Evolutionary conservation across 148 eudicot species (phyloP).

Genomic region (Spergularia bocconei): DNA sequence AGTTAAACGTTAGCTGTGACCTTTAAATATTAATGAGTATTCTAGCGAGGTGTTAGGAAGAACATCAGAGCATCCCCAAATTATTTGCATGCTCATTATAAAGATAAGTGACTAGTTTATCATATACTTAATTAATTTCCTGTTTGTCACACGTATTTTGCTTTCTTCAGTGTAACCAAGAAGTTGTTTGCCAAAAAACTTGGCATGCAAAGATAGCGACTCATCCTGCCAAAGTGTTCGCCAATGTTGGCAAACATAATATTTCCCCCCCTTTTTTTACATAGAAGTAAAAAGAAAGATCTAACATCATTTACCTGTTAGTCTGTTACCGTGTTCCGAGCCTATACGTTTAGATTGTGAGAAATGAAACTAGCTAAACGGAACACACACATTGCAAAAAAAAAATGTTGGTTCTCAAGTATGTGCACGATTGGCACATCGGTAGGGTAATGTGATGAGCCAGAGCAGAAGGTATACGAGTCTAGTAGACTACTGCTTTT

Average conservation of each 20-base stretch:
- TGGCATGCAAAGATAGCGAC: not conserved
- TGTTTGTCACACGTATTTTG: slow-evolving; percentile 27
- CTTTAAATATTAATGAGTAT: not conserved
- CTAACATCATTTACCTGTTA: no score
- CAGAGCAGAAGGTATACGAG: no score
- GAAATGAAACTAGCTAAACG: no score
- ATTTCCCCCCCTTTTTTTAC: no score
- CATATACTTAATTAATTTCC: not conserved
- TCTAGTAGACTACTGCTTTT: no score
- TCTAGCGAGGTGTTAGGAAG: slow-evolving; percentile 4
- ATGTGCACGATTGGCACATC: no score
- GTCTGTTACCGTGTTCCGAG: no score
- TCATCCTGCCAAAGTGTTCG: not conserved
- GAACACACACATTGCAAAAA: no score
- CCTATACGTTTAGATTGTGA: no score
- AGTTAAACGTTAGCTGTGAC: slow-evolving; percentile 4
- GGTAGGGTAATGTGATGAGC: no score
- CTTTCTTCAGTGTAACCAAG: slow-evolving; percentile 14
- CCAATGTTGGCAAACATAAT: not conserved
- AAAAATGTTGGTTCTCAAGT: no score
- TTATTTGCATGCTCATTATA: slow-evolving; percentile 2
- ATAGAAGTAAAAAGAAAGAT: no score
- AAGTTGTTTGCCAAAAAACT: slow-evolving; percentile 1
- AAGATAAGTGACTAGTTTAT: not conserved
- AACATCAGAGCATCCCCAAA: slow-evolving; percentile 16